A percentile compares a stretch with the other conserved stretches of the same genome.
Conservation (phyloP, 2,329 filamentous ascomycete species). For the Knufia fluminis region DNA sequence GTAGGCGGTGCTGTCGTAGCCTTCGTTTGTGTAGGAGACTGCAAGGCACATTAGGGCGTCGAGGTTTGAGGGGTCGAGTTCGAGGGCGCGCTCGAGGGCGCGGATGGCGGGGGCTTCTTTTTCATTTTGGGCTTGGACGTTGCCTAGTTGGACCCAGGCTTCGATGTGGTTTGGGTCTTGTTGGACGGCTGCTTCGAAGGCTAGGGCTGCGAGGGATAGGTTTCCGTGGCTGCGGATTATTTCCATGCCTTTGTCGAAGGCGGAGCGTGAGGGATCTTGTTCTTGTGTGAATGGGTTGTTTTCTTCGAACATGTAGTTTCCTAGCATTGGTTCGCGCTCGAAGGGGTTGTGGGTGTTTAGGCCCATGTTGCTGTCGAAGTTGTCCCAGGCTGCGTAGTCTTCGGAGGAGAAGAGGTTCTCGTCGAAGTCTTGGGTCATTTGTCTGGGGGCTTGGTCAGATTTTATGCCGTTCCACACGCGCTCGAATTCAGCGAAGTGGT, state of each 20-base stretch:
- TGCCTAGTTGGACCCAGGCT: slow-evolving; percentile 87
- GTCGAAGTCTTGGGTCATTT: slow-evolving; percentile 59
- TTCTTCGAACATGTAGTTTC: slow-evolving; percentile 89
- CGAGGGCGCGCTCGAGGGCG: slow-evolving; percentile 81
- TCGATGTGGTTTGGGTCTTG: slow-evolving; percentile 79
- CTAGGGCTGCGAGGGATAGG: slow-evolving; percentile 81
- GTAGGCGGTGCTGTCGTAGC: slow-evolving; percentile 94
- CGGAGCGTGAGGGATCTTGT: slow-evolving; percentile 45
- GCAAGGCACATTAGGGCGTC: slow-evolving; percentile 89
- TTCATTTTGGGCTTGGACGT: slow-evolving; percentile 93
- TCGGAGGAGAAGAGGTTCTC: slow-evolving; percentile 54
- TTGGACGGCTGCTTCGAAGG: slow-evolving; percentile 91
- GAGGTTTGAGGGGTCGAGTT: slow-evolving; percentile 76
- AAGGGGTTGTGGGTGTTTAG: slow-evolving; percentile 53
- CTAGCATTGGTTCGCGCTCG: slow-evolving; percentile 59
- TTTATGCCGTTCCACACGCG: slow-evolving; percentile 51
- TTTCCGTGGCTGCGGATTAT: slow-evolving; percentile 94
- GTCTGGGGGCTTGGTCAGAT: slow-evolving; percentile 38
- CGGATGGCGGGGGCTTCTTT: slow-evolving; percentile 95
- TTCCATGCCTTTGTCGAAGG: slow-evolving; percentile 84
- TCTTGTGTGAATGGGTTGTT: slow-evolving; percentile 81
- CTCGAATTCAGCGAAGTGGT: slow-evolving; percentile 80
- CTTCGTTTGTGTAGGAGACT: slow-evolving; percentile 97
- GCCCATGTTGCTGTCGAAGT: slow-evolving; percentile 49
- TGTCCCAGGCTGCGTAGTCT: slow-evolving; percentile 72